Evolutionary conservation across 441 rosid species (phyloP).

Genomic region (Populus hybrid): DNA sequence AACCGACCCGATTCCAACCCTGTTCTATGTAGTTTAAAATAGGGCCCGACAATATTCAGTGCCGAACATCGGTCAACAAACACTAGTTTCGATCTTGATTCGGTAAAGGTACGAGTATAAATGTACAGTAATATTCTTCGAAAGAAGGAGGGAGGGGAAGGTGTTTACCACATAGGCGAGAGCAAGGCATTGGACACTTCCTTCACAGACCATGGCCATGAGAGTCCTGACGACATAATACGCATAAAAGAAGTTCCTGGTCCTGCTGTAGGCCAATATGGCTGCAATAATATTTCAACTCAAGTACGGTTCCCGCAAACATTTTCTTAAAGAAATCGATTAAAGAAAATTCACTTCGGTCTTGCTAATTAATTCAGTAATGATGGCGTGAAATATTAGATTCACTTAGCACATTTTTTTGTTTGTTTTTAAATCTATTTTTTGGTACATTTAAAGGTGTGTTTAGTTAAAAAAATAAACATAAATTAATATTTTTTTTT

Average conservation of each 20-base stretch:
- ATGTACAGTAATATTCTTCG: background rate
- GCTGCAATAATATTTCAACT: slow-evolving; percentile 29
- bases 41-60: background rate
- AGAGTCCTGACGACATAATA: slow-evolving; percentile 64
- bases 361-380: background rate
- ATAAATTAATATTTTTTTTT: too few relatives aligned
- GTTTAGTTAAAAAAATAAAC: too few relatives aligned
- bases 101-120: background rate
- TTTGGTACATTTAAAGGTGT: too few relatives aligned
- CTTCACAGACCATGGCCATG: slow-evolving; percentile 70
- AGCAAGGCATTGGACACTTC: slow-evolving; percentile 74
- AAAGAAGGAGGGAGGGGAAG: background rate
- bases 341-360: background rate
- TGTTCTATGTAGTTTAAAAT: too few relatives aligned
- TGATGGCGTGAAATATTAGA: too few relatives aligned
- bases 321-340: background rate
- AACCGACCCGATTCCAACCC: background rate
- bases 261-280: slow-evolving; percentile 72
- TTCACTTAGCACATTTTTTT: background rate
- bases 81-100: background rate
- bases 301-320: background rate
- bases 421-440: too few relatives aligned
- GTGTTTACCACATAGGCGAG: slow-evolving; percentile 76
- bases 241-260: slow-evolving; percentile 52
- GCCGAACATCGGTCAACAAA: background rate